Evolutionary conservation across 1,284 basidiomycete species (phyloP), one percentile per base, ranked within the genome.

Genomic region (Phlebopus sp.): DNA sequence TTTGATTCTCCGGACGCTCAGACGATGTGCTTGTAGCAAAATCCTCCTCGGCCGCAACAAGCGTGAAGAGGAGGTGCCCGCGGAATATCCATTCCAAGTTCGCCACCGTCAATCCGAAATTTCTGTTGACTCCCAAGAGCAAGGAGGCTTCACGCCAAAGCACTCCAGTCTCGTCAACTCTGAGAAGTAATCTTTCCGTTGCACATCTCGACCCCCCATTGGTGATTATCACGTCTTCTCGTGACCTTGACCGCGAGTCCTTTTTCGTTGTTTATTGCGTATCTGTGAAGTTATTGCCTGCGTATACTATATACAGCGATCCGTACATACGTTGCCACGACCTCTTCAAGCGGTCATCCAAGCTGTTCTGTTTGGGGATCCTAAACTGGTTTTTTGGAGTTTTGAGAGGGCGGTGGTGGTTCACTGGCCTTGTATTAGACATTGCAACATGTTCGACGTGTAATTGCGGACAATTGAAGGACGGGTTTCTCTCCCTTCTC

Each of bases 41-140:
- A 58, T 61, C 21, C 17, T 65, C 23, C 18, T 59, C 1, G 39
- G 18, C 15, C 62, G 42, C 27, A 47, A 42, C n/a, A 46, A 14
- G n/a, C 21, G 6, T 2, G 31, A 37, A 4, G 21, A 21, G 1
- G 62, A 66, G 7, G 0, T 5, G 2, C 43, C 53, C 10, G 46
- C 56, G 1, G 62, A 68, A 49, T 65, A 56, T 35, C 52, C 57
- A 19, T 65, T 65, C 43, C 42, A 66, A 29, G 55, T 68, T 8
- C 64, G 60, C 19, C 59, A 68, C 3, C 54, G 60, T 45, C 60
- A 59, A 41, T 67, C 63, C 5, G 59, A 57, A 14, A 55, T 67
- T 30, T 68, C 69, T 1, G 55, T 67, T 27, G 68, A 68, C 37
- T 64, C 66, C 2, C 56, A 58, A 32, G 63, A 60, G 3, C 59